Base-by-base conservation (phyloP, 2,329 filamentous ascomycete genomes). In the Fulvia fulva region DNA sequence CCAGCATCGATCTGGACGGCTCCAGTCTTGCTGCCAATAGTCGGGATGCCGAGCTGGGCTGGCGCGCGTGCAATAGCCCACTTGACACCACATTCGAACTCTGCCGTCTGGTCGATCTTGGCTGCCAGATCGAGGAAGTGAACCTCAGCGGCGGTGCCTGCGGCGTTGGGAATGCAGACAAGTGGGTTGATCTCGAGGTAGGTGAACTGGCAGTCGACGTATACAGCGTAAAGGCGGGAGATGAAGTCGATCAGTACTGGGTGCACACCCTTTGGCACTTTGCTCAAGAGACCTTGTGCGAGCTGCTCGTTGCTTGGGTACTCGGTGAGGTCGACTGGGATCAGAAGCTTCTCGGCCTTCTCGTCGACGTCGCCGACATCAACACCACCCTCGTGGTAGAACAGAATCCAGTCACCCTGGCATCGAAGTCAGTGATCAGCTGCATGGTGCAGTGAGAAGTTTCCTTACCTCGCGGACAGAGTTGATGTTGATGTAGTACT, bases 401-500 rank as follows among this genome's bases (percentile, higher is more conserved):
- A 99, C 74, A 99, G 90, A 75, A 99, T 97, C 91, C 92, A 97
- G 80, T 99, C 94, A 74, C 94, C 94, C 94, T 97, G 75, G 63
- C 63, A 45, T 61, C 6, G 65, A 61, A 52, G 68, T 74, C 66
- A 76, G 75, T 63, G 44, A 58, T 21, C 12, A 30, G 19, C 19
- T 44, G 26, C 7, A 12, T 16, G 25, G 9, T 30, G 14, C 12
- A 25, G 37, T 16, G 4, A 46, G 37, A 12, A 26, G 14, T 41
- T 34, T 44, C 87, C 91, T 87, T 87, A 97, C 94, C 87, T 97
- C 94, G 83, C 94, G 90, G 73, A 96, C 92, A 64, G 94, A 97
- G 86, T 97, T 94, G 83, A 99, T 99, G 87, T 97, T 97, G 83
- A 99, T 96, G 81, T 99, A 99, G 83, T 97, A 97, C 80, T 99